Evolutionary conservation across 192 early-diverging fungal species (phyloP), one percentile per base, ranked within the genome.

Genomic region (Diversispora epigaea): DNA sequence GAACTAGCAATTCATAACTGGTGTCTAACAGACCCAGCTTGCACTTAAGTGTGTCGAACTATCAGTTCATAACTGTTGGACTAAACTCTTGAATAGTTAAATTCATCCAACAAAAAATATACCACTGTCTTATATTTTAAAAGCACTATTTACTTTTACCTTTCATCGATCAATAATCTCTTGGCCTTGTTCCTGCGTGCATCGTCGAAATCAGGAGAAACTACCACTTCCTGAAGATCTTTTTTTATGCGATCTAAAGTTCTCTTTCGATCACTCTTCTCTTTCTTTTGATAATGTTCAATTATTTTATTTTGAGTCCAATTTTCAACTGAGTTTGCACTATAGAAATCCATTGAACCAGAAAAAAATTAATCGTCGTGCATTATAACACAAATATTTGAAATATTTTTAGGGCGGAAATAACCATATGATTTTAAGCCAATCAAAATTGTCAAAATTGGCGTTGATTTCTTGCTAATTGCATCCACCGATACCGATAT

Each of bases 21-120:
- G 65, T 45, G 45, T 0, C 67, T 52, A 68, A 68, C 47, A 68
- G 67, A 54, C 47, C 67, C 47, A 68, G 67, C 67, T 68, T 68
- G 67, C 47, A 52, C 66, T 68, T 45, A 68, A 68, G 67, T 39
- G 45, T 52, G n/a, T n/a, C 47, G 47, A 68, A 68, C 67, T 68
- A 68, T 52, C 5, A 54, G 67, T 68, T 68, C 46, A 50, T 68
- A 50, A 68, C 67, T 68, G 64, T 15, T 66, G 47, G 67, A 68
- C 67, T 50, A 68, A 68, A 47, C 21, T 68, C 66, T 68, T 68
- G n/a, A 14, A 17, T 68, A 43, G 22, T 68, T 68, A 0, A 63
- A 63, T 21, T 63, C 21, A 52, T 40, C 41, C 32, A n/a, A n/a
- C n/a, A n/a, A n/a, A n/a, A n/a, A n/a, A n/a, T n/a, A n/a, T n/a